phyloP scores from a whole-genome alignment of 23 red algal species.

The Gracilaria caudata region DNA sequence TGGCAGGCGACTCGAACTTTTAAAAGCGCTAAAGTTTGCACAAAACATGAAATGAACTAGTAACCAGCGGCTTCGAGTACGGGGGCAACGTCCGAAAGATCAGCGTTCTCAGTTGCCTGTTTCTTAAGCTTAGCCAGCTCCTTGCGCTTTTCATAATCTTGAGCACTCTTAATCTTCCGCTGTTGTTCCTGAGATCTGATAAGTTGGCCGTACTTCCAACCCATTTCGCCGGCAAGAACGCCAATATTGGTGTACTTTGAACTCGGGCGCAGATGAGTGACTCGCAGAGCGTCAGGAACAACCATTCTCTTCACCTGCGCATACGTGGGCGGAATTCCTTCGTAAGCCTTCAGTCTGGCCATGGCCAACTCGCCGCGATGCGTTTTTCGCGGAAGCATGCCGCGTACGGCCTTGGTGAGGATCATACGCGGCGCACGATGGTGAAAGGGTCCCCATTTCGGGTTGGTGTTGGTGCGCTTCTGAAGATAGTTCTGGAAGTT shows the following conservation, averaged over 20 bases:
- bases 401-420: conserved; percentile 88
- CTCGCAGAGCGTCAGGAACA: conserved; percentile 84
- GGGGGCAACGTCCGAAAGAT: conserved; percentile 47
- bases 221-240: conserved; percentile 83
- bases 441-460: conserved; percentile 88
- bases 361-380: conserved; percentile 86
- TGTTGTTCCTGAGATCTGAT: conserved; percentile 89
- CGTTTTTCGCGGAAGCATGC: conserved; percentile 96
- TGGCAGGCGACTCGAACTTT: background rate
- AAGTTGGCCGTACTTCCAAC: conserved; percentile 92
- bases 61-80: conserved; percentile 85
- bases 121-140: conserved; percentile 59
- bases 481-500: conserved; percentile 90
- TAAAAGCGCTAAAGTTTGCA: background rate
- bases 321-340: conserved; percentile 93
- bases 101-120: conserved; percentile 75
- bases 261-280: conserved; percentile 83
- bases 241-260: conserved; percentile 93
- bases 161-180: conserved; percentile 78
- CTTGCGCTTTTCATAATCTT: conserved; percentile 87
- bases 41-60: conserved; percentile 12
- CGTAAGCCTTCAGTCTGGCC: conserved; percentile 79
- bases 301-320: conserved; percentile 96
- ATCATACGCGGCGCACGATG: conserved; percentile 92
- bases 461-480: conserved; percentile 97